Conservation (phyloP, 139 green algal species). For the Chlamydomonas sp. region DNA sequence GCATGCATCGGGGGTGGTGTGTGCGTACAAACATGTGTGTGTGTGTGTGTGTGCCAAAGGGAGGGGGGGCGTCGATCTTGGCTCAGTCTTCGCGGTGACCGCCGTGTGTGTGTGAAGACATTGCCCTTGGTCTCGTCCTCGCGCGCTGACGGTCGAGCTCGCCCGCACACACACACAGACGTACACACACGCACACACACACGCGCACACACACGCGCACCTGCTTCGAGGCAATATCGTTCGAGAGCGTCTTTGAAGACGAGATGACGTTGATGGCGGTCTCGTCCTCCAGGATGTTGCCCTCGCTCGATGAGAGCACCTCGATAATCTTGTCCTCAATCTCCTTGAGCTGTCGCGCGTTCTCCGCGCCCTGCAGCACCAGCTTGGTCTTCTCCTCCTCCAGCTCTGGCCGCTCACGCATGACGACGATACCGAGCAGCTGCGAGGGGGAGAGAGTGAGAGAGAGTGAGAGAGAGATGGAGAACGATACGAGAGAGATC, state of each 20-base stretch:
- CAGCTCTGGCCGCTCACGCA: conserved; percentile 50
- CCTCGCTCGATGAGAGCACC: conserved; percentile 40
- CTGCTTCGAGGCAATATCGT: conserved; percentile 11
- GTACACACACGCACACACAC: too few species aligned
- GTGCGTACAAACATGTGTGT: too few species aligned
- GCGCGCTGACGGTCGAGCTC: background rate
- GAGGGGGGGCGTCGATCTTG: too few species aligned
- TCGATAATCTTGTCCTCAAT: conserved; percentile 54
- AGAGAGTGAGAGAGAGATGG: too few species aligned
- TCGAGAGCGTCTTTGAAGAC: conserved; percentile 27
- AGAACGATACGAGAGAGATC: background rate
- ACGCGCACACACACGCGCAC: background rate
- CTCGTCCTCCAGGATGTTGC: conserved; percentile 67
- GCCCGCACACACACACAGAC: background rate
- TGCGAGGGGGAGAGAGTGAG: too few species aligned
- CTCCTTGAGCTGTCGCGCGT: conserved; percentile 55
- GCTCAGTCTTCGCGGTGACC: background rate
- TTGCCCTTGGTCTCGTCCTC: too few species aligned
- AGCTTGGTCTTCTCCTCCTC: conserved; percentile 59
- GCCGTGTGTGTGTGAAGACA: background rate
- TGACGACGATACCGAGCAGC: conserved; percentile 55
- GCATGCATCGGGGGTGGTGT: too few species aligned
- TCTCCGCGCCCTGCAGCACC: conserved; percentile 57
- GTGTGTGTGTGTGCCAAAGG: too few species aligned
- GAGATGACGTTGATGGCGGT: conserved; percentile 44